Base-by-base conservation (phyloP, 805 yeast species). In the Cyberlindnera sargentensis region DNA sequence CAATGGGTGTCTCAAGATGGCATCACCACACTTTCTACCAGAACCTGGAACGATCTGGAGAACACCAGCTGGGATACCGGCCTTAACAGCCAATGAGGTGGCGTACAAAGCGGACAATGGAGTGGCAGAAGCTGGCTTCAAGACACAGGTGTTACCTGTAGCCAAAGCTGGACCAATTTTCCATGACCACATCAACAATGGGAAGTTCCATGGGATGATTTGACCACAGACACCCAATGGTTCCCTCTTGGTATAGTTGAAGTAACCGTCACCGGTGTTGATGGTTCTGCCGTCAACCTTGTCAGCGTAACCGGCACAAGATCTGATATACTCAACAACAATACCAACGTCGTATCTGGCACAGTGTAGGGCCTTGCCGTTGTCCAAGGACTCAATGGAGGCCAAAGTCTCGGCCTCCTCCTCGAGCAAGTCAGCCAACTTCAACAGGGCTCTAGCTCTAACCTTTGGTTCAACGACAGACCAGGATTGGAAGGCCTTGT, bases 201-300 rank as follows among this genome's bases (percentile, higher is more conserved):
- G 96, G 78, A 87, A 87, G 70, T 87, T 87, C 95, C 95, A 87
- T 55, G 96, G 95, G 58, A 85, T 86, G 56, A 87, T 83, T 62
- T 84, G 88, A 49, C 93, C 89, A 66, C 90, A 82, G 43, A 86
- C 95, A 63, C 95, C 95, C 53, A 84, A 70, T 48, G 96, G 95
- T 67, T 86, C 95, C 64, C 82, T 76, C 62, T 76, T 73, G 43
- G 85, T 75, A 65, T 79, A 81, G 52, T 72, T 73, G 59, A 82
- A 75, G 62, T 82, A 81, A 43, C 75, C 62, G 47, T 67, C 63
- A 49, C 86, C 89, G 30, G 88, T 76, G 57, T 80, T 80, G 45
- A 79, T 60, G 47, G 73, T 64, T 30, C 60, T 55, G 56, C 91
- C 90, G 49, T 66, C 68, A 44, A 81, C 61, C 64, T 84, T 82